Percentiles rank a stretch among this genome's conserved stretches.
These are phyloP conservation scores for Discostella stelligera DNA, from an alignment of 352 stramenopile genomes.

Conservation along the genomic window DNA sequence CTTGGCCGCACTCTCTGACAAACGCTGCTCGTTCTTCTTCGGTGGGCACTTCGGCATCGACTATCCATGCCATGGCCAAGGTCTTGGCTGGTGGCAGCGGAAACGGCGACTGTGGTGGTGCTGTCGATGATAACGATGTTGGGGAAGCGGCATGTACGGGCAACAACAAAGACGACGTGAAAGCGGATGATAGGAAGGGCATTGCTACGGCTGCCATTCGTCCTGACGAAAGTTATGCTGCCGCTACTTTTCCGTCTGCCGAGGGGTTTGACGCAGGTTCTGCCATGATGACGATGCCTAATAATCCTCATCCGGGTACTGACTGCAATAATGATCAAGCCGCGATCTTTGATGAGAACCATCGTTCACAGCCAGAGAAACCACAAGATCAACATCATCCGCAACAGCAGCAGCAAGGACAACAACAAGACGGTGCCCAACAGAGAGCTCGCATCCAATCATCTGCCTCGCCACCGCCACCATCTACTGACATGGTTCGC, in stretches of 20 bases:
- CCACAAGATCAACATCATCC: not conserved
- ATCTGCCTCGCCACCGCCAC: not conserved
- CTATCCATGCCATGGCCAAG: not conserved
- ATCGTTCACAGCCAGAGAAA: not conserved
- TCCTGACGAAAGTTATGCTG: no score
- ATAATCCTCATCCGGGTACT: not conserved
- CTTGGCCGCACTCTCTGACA: not conserved
- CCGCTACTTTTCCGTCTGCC: not conserved
- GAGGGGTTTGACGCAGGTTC: not conserved
- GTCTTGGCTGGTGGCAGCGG: not conserved
- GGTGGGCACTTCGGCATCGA: constrained; percentile 2
- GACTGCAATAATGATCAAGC: not conserved
- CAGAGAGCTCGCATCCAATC: not conserved
- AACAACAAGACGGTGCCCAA: not conserved
- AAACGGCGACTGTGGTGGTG: not conserved
- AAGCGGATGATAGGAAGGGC: not conserved
- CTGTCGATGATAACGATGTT: not conserved
- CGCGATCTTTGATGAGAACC: not conserved
- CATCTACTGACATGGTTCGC: not conserved
- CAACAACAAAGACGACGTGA: not conserved
- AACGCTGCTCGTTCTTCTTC: not conserved
- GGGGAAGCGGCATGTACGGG: not conserved
- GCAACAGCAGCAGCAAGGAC: not conserved
- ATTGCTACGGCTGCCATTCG: not conserved
- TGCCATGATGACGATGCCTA: not conserved